Evolutionary conservation across 805 yeast species (phyloP), one percentile per base, ranked within the genome.

Genomic region (Lachancea sp.): DNA sequence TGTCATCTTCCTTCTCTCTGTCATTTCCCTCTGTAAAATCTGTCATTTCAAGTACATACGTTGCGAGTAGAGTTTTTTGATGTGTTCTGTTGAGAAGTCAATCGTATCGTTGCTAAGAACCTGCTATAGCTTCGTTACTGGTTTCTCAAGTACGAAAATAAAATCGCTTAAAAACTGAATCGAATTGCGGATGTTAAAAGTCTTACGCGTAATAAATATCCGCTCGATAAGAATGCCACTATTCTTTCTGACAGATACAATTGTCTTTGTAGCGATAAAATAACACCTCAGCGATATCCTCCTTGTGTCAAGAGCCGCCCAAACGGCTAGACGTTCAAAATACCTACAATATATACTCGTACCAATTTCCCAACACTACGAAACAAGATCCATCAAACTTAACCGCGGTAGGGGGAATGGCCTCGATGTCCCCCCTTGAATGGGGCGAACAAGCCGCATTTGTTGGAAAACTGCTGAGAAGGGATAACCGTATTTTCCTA

Each of bases 111-210:
- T 8, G 35, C 35, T 26, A 20, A 32, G 35, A n/a, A 32, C 35
- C 35, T 32, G 35, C 35, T 32, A 13, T 21, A 19, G 26, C 35
- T 20, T 17, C 23, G 34, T 30, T 17, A 19, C 23, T 28, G 17
- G 5, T 8, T 4, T 9, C 18, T 13, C n/a, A n/a, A n/a, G n/a
- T n/a, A n/a, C n/a, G n/a, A n/a, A n/a, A n/a, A n/a, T n/a, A n/a
- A n/a, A n/a, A n/a, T n/a, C n/a, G n/a, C n/a, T n/a, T n/a, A n/a
- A n/a, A n/a, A n/a, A n/a, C n/a, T n/a, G n/a, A n/a, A n/a, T n/a
- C n/a, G n/a, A n/a, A n/a, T n/a, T n/a, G n/a, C n/a, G n/a, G n/a
- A n/a, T n/a, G n/a, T n/a, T n/a, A n/a, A n/a, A n/a, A n/a, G n/a
- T n/a, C n/a, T n/a, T n/a, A n/a, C n/a, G n/a, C n/a, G n/a, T n/a